Evolutionary conservation across 2,329 filamentous ascomycete species (phyloP).

Genomic region (Laburnicola sp.): DNA sequence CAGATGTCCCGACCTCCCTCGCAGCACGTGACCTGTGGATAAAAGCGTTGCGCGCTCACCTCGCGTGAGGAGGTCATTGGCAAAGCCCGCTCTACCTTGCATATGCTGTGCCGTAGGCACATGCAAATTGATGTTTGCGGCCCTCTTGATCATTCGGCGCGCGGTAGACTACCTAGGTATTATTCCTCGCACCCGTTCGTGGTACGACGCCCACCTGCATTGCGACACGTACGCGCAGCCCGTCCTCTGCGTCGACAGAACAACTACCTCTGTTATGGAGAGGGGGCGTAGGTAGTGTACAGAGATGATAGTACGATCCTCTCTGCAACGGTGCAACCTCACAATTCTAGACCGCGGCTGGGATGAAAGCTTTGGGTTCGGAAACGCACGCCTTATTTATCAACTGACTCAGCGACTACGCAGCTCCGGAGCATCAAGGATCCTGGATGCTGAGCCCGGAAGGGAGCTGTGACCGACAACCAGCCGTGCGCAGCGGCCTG

Average conservation of each 20-base stretch:
- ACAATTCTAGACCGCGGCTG: neutral
- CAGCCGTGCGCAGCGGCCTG: conserved; percentile 3
- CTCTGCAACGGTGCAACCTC: neutral
- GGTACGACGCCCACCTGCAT: neutral
- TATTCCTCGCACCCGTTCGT: too few species aligned
- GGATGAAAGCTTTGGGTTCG: neutral
- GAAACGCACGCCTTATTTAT: neutral
- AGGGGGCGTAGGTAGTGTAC: too few species aligned
- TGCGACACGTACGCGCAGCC: neutral
- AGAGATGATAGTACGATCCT: too few species aligned
- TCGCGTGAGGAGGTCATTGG: neutral
- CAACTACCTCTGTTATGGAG: too few species aligned
- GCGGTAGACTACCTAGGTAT: too few species aligned
- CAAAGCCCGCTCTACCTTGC: neutral
- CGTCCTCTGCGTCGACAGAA: too few species aligned
- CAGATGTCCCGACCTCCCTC: neutral
- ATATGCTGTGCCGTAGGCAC: too few species aligned
- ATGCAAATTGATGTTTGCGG: too few species aligned
- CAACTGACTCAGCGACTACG: conserved; percentile 3
- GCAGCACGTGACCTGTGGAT: conserved; percentile 12
- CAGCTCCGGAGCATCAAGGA: neutral
- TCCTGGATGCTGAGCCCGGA: conserved; percentile 1
- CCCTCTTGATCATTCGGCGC: too few species aligned
- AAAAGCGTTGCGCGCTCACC: neutral
- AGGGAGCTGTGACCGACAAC: conserved; percentile 2